Evolutionary conservation across 352 stramenopile genomes (phyloP).

Genomic region (Globisporangium polare): DNA sequence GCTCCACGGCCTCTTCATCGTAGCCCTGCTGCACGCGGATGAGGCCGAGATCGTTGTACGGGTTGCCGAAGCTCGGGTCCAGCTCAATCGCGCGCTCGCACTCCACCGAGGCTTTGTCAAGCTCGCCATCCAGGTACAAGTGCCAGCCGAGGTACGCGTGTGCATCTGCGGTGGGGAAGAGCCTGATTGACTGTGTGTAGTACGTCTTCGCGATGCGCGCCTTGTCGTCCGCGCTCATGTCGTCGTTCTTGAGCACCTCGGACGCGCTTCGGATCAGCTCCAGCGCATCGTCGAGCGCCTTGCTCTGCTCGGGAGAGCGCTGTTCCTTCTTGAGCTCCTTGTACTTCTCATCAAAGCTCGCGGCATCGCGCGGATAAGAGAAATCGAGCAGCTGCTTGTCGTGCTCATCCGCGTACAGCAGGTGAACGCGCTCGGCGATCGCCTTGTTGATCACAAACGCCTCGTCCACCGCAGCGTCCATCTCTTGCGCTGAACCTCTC

Average conservation of each 20-base stretch:
- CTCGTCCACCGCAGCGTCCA: constrained; percentile 52
- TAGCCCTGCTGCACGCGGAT: constrained; percentile 59
- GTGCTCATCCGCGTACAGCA: constrained; percentile 52
- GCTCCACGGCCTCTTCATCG: constrained; percentile 44
- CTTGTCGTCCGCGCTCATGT: constrained; percentile 38
- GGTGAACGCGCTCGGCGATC: constrained; percentile 55
- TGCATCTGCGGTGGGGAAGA: constrained; percentile 63
- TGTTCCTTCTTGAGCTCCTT: constrained; percentile 30
- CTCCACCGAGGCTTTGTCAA: constrained; percentile 46
- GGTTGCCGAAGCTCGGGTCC: constrained; percentile 62
- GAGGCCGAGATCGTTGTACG: constrained; percentile 71
- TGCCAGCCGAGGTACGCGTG: constrained; percentile 68
- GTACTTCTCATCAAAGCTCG: constrained; percentile 57
- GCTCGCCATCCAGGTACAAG: constrained; percentile 56
- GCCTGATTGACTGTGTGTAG: constrained; percentile 61
- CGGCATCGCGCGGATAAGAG: constrained; percentile 18
- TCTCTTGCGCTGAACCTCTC: constrained; percentile 3
- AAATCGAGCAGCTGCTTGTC: constrained; percentile 39
- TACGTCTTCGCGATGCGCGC: constrained; percentile 61
- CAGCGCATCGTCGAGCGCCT: constrained; percentile 42
- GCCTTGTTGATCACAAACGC: constrained; percentile 63
- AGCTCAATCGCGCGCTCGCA: constrained; percentile 59
- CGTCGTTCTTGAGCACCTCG: constrained; percentile 39
- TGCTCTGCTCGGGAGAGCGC: constrained; percentile 13
- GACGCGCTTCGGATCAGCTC: constrained; percentile 51